Conservation (phyloP, 345 rosid species). For the Excoecaria agallocha region DNA sequence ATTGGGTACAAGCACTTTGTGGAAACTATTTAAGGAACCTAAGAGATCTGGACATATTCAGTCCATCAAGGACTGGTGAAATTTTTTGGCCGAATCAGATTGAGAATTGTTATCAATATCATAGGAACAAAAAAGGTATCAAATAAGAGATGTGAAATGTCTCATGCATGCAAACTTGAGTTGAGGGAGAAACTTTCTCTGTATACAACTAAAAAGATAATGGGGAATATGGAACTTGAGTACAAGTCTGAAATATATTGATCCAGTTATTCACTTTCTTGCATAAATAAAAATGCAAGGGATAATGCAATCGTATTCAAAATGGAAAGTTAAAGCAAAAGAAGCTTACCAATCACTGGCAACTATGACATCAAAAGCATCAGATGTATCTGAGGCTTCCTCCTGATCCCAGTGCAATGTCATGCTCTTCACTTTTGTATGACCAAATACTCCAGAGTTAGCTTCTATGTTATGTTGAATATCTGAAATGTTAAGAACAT, state of each 20-base stretch:
- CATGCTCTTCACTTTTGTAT: slow-evolving; percentile 60
- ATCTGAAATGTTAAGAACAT: slow-evolving; percentile 52
- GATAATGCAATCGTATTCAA: slow-evolving; percentile 18
- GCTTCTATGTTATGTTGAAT: slow-evolving; percentile 73
- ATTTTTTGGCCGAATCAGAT: slow-evolving; percentile 5
- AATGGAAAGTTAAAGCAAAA: slow-evolving; percentile 24
- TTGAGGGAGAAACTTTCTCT: background rate
- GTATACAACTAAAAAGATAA: slow-evolving; percentile 10
- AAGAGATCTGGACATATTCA: background rate
- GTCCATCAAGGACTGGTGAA: slow-evolving; percentile 2
- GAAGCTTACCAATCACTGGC: slow-evolving; percentile 81
- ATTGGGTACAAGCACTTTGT: background rate
- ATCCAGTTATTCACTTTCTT: slow-evolving; percentile 11
- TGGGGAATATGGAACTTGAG: background rate
- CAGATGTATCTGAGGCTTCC: slow-evolving; percentile 36
- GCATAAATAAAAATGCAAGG: background rate
- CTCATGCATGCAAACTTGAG: background rate
- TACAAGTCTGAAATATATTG: background rate
- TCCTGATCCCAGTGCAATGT: slow-evolving; percentile 74
- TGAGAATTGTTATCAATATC: slow-evolving; percentile 3
- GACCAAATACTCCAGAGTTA: slow-evolving; percentile 54
- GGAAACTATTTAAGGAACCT: slow-evolving; percentile 15
- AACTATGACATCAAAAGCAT: slow-evolving; percentile 63
- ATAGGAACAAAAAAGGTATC: background rate
- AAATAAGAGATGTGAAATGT: background rate